Evolutionary conservation across 2,329 filamentous ascomycete species (phyloP).

Genomic region (Colletotrichum chrysophilum): DNA sequence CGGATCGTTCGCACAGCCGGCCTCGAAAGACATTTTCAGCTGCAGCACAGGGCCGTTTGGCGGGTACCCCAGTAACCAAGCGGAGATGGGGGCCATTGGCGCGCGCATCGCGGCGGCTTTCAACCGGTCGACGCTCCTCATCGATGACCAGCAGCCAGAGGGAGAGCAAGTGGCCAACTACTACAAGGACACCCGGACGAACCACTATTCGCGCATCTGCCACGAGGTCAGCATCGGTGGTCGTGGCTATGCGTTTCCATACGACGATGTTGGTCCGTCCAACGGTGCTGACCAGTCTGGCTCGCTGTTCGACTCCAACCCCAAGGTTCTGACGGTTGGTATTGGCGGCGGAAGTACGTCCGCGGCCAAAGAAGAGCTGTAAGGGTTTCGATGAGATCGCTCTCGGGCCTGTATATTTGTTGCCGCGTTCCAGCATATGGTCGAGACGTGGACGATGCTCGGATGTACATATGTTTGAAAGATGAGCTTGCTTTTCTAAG

Average conservation of each 20-base stretch:
- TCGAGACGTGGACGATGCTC: background rate
- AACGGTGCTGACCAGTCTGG: slow-evolving; percentile 65
- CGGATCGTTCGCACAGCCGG: slow-evolving; percentile 50
- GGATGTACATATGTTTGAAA: background rate
- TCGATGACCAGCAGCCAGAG: slow-evolving; percentile 55
- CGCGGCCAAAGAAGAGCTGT: background rate
- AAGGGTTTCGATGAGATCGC: background rate
- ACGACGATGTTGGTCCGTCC: slow-evolving; percentile 70
- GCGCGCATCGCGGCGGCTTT: slow-evolving; percentile 79
- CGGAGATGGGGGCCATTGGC: slow-evolving; percentile 65
- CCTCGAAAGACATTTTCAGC: slow-evolving; percentile 54
- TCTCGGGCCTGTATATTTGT: background rate
- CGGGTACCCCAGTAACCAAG: slow-evolving; percentile 41
- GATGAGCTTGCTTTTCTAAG: background rate
- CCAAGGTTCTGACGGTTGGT: slow-evolving; percentile 59
- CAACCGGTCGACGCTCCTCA: slow-evolving; percentile 73
- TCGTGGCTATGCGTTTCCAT: slow-evolving; percentile 73
- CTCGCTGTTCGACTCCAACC: slow-evolving; percentile 61
- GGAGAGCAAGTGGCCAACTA: slow-evolving; percentile 53
- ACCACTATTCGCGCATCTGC: slow-evolving; percentile 71
- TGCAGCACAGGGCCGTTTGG: slow-evolving; percentile 64
- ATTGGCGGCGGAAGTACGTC: slow-evolving; percentile 49
- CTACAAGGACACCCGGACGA: slow-evolving; percentile 61
- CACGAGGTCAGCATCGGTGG: slow-evolving; percentile 65
- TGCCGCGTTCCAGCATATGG: background rate